Percentiles rank a stretch among this genome's conserved stretches.
Evolutionary conservation across 345 rosid species (phyloP).

Genomic region (Salix viminalis): DNA sequence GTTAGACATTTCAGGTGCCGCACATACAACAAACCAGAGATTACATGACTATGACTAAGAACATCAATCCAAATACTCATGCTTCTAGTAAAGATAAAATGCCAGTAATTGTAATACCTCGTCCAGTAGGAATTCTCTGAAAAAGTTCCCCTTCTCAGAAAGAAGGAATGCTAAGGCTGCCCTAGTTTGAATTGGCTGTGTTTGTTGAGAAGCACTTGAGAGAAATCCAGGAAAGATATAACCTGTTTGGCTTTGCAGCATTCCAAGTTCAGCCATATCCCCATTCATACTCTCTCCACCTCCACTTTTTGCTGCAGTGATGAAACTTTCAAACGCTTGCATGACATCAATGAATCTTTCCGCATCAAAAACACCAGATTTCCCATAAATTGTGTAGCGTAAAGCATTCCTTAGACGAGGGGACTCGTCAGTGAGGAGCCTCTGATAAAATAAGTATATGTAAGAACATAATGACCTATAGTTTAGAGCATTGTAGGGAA

Average conservation of each 20-base stretch:
- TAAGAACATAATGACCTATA: not conserved
- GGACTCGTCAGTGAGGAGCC: conserved; percentile 88
- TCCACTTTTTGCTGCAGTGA: conserved; percentile 95
- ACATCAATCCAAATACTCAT: not conserved
- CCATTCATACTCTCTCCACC: conserved; percentile 88
- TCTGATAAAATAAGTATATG: conserved; percentile 37
- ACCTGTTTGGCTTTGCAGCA: conserved; percentile 44
- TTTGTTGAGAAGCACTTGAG: conserved; percentile 36
- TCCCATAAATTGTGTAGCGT: conserved; percentile 90
- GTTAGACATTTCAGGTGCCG: not conserved
- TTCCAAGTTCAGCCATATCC: conserved; percentile 86
- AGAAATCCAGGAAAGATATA: conserved; percentile 35
- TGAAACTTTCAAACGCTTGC: conserved; percentile 97
- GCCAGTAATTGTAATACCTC: conserved; percentile 51
- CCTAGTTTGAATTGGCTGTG: conserved; percentile 70
- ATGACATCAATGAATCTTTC: conserved; percentile 96
- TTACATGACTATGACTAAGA: not conserved
- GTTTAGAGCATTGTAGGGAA: not conserved
- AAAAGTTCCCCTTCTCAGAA: conserved; percentile 81
- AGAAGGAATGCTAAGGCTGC: conserved; percentile 84
- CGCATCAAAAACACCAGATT: conserved; percentile 89
- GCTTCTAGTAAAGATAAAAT: not conserved
- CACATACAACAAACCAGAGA: conserved; percentile 1
- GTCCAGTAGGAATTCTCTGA: conserved; percentile 90
- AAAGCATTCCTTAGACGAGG: conserved; percentile 79